Conservation (phyloP, 1,284 basidiomycete genomes). For the Pyrrhoderma lamaoense region DNA sequence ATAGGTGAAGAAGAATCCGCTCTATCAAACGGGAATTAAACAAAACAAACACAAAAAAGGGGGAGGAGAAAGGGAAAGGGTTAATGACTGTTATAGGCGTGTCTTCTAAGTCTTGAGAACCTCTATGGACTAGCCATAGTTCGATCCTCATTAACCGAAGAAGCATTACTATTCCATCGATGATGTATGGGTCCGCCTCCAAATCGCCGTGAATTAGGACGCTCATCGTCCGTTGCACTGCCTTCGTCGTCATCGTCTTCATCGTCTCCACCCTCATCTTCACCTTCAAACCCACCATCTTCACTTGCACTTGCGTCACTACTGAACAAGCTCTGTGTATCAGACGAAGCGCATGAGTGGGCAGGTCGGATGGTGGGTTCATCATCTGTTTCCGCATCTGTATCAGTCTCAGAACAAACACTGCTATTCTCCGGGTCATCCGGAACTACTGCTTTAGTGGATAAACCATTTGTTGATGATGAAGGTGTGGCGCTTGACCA, state of each 20-base stretch:
- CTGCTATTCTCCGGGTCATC: constrained; percentile 25
- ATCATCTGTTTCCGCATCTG: constrained; percentile 46
- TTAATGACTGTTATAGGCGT: too few relatives aligned
- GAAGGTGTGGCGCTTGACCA: neutral
- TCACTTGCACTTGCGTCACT: constrained; percentile 21
- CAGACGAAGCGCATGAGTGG: constrained; percentile 31
- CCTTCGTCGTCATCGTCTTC: constrained; percentile 2
- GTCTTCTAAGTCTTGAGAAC: too few relatives aligned
- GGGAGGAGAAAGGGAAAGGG: neutral
- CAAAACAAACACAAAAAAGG: neutral
- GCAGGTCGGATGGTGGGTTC: constrained; percentile 64
- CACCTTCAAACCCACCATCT: constrained; percentile 20
- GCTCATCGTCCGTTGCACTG: constrained; percentile 1
- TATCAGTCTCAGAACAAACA: constrained; percentile 34
- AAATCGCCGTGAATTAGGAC: neutral
- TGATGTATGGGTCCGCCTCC: neutral
- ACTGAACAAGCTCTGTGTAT: constrained; percentile 32
- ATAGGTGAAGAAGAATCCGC: too few relatives aligned
- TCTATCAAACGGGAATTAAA: too few relatives aligned
- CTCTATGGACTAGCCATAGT: constrained; percentile 15
- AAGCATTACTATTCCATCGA: constrained; percentile 7
- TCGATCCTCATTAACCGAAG: constrained; percentile 9
- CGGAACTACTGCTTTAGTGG: neutral
- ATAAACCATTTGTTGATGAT: too few relatives aligned
- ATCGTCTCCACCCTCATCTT: constrained; percentile 16